These are phyloP conservation scores for Phytophthora tentaculata DNA, from an alignment of 352 stramenopile species.

Conservation along the genomic window DNA sequence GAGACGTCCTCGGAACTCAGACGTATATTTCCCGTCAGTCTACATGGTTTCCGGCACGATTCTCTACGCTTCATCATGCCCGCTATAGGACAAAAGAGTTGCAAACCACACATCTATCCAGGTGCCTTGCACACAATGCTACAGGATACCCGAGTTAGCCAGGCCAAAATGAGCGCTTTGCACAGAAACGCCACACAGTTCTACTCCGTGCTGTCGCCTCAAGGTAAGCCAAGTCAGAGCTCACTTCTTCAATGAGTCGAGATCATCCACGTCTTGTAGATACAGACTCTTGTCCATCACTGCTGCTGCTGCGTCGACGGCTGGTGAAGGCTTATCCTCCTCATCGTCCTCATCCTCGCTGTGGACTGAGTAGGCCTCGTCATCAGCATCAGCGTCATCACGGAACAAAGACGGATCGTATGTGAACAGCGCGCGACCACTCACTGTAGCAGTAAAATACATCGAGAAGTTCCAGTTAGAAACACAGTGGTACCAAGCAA, in stretches of 20 bases:
- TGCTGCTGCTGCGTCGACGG: constrained; percentile 57
- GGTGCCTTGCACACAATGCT: constrained; percentile 15
- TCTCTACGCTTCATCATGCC: constrained; percentile 28
- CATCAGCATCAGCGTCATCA: constrained; percentile 90
- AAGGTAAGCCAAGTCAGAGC: constrained; percentile 6
- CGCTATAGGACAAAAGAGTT: constrained; percentile 28
- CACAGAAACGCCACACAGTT: constrained; percentile 18
- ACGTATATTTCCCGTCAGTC: constrained; percentile 39
- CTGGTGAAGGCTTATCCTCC: constrained; percentile 45
- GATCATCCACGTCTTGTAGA: constrained; percentile 78
- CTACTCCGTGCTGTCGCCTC: constrained; percentile 9
- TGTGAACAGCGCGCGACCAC: constrained; percentile 91
- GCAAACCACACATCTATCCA: constrained; percentile 10
- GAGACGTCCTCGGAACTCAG: constrained; percentile 21
- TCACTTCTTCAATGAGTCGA: constrained; percentile 84
- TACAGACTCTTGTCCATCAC: constrained; percentile 89
- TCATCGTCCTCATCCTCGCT: constrained; percentile 57
- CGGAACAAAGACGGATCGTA: constrained; percentile 92
- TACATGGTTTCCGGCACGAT: constrained; percentile 29
- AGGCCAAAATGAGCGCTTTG: constrained; percentile 21
- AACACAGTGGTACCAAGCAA: neutral
- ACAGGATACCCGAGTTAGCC: constrained; percentile 21
- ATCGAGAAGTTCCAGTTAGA: constrained; percentile 17
- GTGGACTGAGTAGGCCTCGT: constrained; percentile 83
- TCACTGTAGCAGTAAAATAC: constrained; percentile 72